Base-by-base conservation (phyloP, 345 rosid species). In the Moricandia arvensis region DNA sequence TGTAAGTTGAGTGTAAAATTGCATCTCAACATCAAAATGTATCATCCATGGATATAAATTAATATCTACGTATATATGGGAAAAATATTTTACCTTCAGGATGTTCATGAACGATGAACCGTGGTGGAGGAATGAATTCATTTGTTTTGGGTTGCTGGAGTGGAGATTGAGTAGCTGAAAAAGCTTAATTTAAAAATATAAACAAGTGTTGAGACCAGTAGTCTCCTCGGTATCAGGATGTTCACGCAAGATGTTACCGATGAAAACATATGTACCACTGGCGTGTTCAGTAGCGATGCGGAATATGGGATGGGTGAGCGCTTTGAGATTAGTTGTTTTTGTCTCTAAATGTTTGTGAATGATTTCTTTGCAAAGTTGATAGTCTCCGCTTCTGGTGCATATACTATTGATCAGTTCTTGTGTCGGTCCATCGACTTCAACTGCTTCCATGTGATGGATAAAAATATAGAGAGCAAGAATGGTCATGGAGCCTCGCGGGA, bases 371-470 rank as follows among this genome's bases (percentile, higher is more conserved):
- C 79, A 75, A 7, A 59, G 51, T 33, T 27, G 54, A 26, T 68
- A 68, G 7, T 75, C 73, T 68, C 35, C 68, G 24, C 4, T 75
- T 35, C 68, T 18, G 1, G 0, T 8, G 73, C 79, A 75, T 0
- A 75, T 75, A 7, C 31, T 47, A 16, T 47, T 6, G 68, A 75
- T 68, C 3, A 75, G 21, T 47, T 29, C 30, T 75, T 75, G 68
- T 12, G 78, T 67, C 5, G 62, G 6, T 7, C 17, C 34, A 66
- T 30, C 59, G 11, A 18, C 15, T 30, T 45, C 1, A 41, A 60
- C 7, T 49, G 38, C 61, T 34, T 66, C 16, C n/a, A 34, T 58
- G 27, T 49, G 41, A 67, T 45, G 53, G 17, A 13, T 24, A 2
- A 34, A 31, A 7, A 41, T 5, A 31, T 17, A 38, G n/a, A 47